Percentiles rank a stretch among this genome's conserved stretches.
These are phyloP conservation scores for Staphylotrichum longicolle DNA, from an alignment of 495 filamentous ascomycete genomes.

Conservation along the genomic window DNA sequence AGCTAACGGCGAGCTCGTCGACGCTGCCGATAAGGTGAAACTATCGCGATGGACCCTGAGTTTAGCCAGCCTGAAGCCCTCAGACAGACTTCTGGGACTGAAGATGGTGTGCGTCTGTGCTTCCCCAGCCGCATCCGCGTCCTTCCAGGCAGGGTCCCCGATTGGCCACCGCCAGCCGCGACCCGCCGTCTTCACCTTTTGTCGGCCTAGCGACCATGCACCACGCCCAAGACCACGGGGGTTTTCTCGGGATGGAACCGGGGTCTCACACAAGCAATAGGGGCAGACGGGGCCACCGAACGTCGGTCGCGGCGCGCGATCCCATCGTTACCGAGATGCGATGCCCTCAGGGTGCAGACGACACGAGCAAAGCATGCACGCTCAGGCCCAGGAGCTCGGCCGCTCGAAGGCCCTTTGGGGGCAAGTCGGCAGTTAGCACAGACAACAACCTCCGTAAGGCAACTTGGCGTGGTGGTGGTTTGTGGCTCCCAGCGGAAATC, in stretches of 20 bases:
- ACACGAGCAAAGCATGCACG: too few relatives aligned
- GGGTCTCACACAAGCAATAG: neutral
- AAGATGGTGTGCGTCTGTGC: neutral
- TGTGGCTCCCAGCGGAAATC: neutral
- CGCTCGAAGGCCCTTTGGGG: too few relatives aligned
- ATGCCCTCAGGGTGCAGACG: too few relatives aligned
- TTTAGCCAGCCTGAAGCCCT: too few relatives aligned
- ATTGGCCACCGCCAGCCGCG: conserved; percentile 6
- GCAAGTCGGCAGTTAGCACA: too few relatives aligned
- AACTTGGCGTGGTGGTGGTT: neutral
- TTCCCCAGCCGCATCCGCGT: conserved; percentile 1
- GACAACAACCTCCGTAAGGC: too few relatives aligned
- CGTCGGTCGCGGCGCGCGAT: neutral
- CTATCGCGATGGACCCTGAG: too few relatives aligned
- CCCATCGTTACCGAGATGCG: neutral
- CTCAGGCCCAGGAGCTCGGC: too few relatives aligned
- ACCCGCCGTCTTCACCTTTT: conserved; percentile 14
- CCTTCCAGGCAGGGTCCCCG: neutral
- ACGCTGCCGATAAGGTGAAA: too few relatives aligned
- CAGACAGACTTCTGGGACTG: neutral
- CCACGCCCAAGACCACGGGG: neutral
- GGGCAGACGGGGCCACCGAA: too few relatives aligned
- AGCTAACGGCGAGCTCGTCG: too few relatives aligned
- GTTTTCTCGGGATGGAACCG: neutral
- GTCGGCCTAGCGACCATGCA: conserved; percentile 8